Evolutionary conservation across 768 basidiomycete species (phyloP).

Genomic region (Hericium rajendrae): DNA sequence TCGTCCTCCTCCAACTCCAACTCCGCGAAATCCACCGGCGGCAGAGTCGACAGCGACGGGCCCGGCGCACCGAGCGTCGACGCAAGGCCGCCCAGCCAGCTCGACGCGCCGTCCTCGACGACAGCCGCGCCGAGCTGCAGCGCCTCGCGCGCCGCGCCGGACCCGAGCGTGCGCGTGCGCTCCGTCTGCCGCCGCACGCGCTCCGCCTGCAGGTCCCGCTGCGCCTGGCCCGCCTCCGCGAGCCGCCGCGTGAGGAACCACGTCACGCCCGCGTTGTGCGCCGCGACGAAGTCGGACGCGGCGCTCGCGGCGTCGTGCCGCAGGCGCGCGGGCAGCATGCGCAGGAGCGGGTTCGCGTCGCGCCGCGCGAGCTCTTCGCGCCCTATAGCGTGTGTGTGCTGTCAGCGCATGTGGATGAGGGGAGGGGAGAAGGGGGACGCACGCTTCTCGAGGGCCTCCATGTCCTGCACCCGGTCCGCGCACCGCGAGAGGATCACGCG

Average conservation of each 20-base stretch:
- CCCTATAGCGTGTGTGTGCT: conserved; percentile 29
- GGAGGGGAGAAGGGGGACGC: conserved; percentile 24
- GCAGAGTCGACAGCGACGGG: conserved; percentile 3
- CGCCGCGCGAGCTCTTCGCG: conserved; percentile 58
- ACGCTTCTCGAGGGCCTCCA: conserved; percentile 90
- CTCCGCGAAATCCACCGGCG: conserved; percentile 32
- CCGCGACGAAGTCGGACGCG: conserved; percentile 68
- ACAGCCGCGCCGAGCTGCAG: conserved; percentile 16
- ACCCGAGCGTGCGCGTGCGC: conserved; percentile 73
- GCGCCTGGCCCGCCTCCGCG: conserved; percentile 64
- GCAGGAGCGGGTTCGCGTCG: conserved; percentile 53
- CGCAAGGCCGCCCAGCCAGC: conserved; percentile 33
- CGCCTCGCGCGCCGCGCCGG: conserved; percentile 57
- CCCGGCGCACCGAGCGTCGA: conserved; percentile 20
- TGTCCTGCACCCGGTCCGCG: conserved; percentile 75
- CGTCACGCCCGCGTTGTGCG: conserved; percentile 86
- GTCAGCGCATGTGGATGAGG: neutral
- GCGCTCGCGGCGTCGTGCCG: conserved; percentile 41
- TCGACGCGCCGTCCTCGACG: conserved; percentile 32
- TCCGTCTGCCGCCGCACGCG: conserved; percentile 84
- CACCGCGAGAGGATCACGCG: conserved; percentile 79
- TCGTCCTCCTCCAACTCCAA: conserved; percentile 44
- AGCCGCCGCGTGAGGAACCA: conserved; percentile 84
- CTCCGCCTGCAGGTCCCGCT: conserved; percentile 91
- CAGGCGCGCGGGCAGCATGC: conserved; percentile 65